phyloP scores from a whole-genome alignment of 1,284 basidiomycete genomes.

The Sphaerobolus stellatus region DNA sequence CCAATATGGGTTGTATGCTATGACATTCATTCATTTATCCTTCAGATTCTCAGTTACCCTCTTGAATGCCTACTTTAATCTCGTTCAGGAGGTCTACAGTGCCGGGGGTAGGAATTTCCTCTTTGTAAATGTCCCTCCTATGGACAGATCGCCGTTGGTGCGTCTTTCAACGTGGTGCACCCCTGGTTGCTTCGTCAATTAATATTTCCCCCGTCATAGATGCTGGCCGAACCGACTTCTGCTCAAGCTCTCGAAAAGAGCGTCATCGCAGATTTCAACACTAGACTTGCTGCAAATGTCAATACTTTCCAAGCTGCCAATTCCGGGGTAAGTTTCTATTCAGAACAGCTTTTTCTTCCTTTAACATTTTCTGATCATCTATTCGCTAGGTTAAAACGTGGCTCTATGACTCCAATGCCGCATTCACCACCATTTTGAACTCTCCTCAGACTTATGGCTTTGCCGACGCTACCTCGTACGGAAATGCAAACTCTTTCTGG shows the following conservation, averaged over 20 bases:
- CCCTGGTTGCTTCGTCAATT: conserved; percentile 26
- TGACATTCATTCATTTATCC: conserved; percentile 35
- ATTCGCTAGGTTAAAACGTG: conserved; percentile 44
- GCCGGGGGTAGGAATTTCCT: conserved; percentile 60
- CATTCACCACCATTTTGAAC: conserved; percentile 52
- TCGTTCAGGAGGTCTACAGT: conserved; percentile 55
- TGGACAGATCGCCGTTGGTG: conserved; percentile 55
- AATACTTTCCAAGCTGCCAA: conserved; percentile 42
- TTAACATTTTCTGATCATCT: neutral
- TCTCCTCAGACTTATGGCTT: conserved; percentile 52
- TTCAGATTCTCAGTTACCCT: conserved; percentile 50
- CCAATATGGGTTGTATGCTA: conserved; percentile 4
- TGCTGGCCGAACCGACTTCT: conserved; percentile 44
- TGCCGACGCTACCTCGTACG: conserved; percentile 49
- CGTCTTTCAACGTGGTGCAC: conserved; percentile 44
- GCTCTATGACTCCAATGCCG: conserved; percentile 51
- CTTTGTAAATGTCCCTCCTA: conserved; percentile 67
- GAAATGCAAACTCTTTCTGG: conserved; percentile 53
- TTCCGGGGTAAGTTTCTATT: conserved; percentile 39
- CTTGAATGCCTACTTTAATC: conserved; percentile 55
- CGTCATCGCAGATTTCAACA: conserved; percentile 54
- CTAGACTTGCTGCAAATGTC: conserved; percentile 42
- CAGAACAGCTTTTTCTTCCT: neutral
- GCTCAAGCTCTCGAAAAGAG: conserved; percentile 43
- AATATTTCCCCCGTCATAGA: conserved; percentile 31